Base-by-base conservation (phyloP, 1,284 basidiomycete species). In the Wolfiporia cocos region DNA sequence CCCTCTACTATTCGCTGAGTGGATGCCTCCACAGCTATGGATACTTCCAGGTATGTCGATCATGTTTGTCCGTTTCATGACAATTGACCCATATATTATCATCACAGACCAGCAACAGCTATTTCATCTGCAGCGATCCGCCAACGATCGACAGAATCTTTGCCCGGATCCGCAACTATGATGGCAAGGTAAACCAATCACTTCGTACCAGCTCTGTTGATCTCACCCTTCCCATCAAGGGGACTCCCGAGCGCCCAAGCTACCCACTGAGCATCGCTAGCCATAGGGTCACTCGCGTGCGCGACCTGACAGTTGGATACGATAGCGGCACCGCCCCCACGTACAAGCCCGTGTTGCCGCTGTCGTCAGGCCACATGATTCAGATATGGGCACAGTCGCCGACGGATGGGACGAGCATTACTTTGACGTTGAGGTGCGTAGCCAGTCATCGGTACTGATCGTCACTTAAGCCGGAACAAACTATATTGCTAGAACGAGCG, bases 301-400 rank as follows among this genome's bases (percentile, higher is more conserved):
- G 85, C 10, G 90, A 92, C 58, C 62, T 92, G 22, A 91, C 89
- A 1, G 65, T 69, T 20, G 84, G 80, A 24, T 90, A 84, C 55
- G 81, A 89, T 48, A 86, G 77, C 51, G 66, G 69, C 5, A 84
- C 82, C 50, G 66, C 77, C n/a, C 84, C 86, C 0, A 69, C 68
- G 3, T 83, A 72, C 54, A 64, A 72, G 49, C 81, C 88, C 2
- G 61, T 61, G 20, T 65, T 91, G 14, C 86, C 88, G 14, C 62
- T 86, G 18, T 88, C 86, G 10, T 81, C 80, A 1, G 86, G 86
- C 3, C 82, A 92, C 51, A 91, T 91, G 90, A 78, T 92, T 34
- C 83, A 86, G 49, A 85, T 92, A 60, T 66, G 75, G 46, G 82
- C 79, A 6, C 64, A 69, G 44, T 69, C 64, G 17, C 49, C 60